Conservation (phyloP, 2,329 filamentous ascomycete genomes). For the Sphaceloma murrayae region DNA sequence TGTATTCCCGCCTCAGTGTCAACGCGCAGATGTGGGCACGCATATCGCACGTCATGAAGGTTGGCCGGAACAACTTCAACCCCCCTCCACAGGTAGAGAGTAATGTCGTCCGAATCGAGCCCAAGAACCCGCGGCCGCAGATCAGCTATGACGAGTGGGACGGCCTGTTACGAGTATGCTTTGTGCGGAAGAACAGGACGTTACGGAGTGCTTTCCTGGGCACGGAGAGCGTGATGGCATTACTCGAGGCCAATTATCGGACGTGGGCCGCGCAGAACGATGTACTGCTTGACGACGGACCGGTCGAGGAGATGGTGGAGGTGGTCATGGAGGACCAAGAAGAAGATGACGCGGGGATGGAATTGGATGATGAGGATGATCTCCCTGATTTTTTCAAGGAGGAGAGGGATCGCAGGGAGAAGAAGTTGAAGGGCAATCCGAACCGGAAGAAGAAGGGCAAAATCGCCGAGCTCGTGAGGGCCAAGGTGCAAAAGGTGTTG, state of each 20-base stretch:
- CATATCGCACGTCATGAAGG: slow-evolving; percentile 71
- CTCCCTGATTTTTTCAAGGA: slow-evolving; percentile 79
- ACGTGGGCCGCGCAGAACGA: slow-evolving; percentile 85
- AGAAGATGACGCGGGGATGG: slow-evolving; percentile 41
- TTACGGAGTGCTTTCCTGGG: slow-evolving; percentile 72
- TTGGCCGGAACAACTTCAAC: slow-evolving; percentile 92
- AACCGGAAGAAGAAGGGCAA: slow-evolving; percentile 65
- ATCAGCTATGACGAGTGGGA: slow-evolving; percentile 96
- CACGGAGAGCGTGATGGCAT: slow-evolving; percentile 66
- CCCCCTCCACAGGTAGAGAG: slow-evolving; percentile 89
- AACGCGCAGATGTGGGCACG: slow-evolving; percentile 90
- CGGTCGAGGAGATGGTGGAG: slow-evolving; percentile 37
- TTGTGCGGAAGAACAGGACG: slow-evolving; percentile 85
- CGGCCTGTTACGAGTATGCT: slow-evolving; percentile 71
- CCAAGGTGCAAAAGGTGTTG: slow-evolving; percentile 78
- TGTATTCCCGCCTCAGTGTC: slow-evolving; percentile 83
- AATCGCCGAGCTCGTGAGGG: slow-evolving; percentile 68
- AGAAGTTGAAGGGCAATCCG: slow-evolving; percentile 46
- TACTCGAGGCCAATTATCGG: slow-evolving; percentile 81
- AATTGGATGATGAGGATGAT: slow-evolving; percentile 56
- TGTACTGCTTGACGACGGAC: slow-evolving; percentile 63
- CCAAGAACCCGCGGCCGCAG: slow-evolving; percentile 73
- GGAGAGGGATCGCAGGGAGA: slow-evolving; percentile 41
- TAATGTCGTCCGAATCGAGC: slow-evolving; percentile 80
- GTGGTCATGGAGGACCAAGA: slow-evolving; percentile 31